Evolutionary conservation across 164 flowering plant species (phyloP), one percentile per base, ranked within the genome.

Genomic region (Stephania yunnanensis): DNA sequence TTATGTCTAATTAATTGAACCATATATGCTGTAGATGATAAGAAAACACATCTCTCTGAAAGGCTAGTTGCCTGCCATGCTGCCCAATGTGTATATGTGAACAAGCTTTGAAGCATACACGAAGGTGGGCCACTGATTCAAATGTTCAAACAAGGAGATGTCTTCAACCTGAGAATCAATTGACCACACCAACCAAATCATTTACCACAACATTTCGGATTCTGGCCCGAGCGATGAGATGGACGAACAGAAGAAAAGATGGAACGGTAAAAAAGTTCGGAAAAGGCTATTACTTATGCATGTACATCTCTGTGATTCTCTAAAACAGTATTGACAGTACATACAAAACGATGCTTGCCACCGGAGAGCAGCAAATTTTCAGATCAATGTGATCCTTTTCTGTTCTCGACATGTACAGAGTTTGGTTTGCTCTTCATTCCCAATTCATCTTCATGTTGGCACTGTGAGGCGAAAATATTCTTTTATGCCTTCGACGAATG

Each of bases 331-430:
- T 30, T 36, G 70, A 36, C 17, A 68, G 44, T 68, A 68, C 44
- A 68, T 31, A 68, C 70, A 68, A 68, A 46, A 15, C 17, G 70
- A 68, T 68, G 46, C 19, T 31, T 31, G 70, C 46, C 70, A 68
- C n/a, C 70, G 13, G 9, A 1, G 17, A 30, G 70, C 70, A 68
- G 69, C 30, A 44, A 63, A 11, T 5, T 63, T 19, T 44, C 29
- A 48, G 67, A 76, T 76, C 78, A 76, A 76, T 76, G 63, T 46
- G 74, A 71, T 65, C 78, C 78, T 52, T 52, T 11, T 73, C 74
- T 46, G 63, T 48, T 15, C 58, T 55, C 50, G 30, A 71, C 46
- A 75, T 63, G 45, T 48, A 29, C 69, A 53, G 55, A 76, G 31
- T 2, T 36, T 36, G 42, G 19, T 22, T 64, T 66, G 45, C 63